Percentiles rank a stretch among this genome's conserved stretches.
Evolutionary conservation across 2,329 filamentous ascomycete genomes (phyloP).

Genomic region (Macrophomina phaseolina): DNA sequence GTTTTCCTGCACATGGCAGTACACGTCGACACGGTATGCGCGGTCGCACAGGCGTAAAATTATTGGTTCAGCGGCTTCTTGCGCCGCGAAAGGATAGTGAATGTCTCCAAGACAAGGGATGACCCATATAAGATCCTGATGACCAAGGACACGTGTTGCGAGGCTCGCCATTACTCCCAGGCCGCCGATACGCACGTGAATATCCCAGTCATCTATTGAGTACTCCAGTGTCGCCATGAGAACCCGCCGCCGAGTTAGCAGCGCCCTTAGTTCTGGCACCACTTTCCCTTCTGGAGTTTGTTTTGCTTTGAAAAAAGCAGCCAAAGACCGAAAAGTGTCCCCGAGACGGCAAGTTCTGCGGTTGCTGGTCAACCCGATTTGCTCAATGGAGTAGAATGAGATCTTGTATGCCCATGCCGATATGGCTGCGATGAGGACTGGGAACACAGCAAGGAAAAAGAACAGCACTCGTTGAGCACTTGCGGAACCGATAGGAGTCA

Average conservation of each 20-base stretch:
- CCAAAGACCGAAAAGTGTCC: background rate
- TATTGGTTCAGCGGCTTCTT: constrained; percentile 65
- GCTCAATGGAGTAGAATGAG: constrained; percentile 66
- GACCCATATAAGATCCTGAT: constrained; percentile 67
- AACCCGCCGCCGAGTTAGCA: background rate
- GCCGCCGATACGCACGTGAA: constrained; percentile 75
- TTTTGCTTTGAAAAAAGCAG: background rate
- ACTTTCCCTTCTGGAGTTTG: background rate
- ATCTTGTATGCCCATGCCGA: constrained; percentile 64
- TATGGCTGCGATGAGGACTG: constrained; percentile 55
- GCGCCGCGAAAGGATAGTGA: constrained; percentile 61
- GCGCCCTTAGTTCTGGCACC: constrained; percentile 39
- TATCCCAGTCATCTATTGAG: constrained; percentile 71
- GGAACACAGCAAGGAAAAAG: constrained; percentile 60
- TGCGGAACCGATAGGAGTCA: constrained; percentile 61
- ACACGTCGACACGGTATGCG: no score
- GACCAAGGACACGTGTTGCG: constrained; percentile 68
- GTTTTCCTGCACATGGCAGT: no score
- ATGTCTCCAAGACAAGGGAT: constrained; percentile 62
- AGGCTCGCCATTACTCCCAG: constrained; percentile 73
- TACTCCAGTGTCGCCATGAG: constrained; percentile 75
- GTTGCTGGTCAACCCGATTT: constrained; percentile 35
- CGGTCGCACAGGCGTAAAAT: constrained; percentile 28
- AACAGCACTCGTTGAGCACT: constrained; percentile 61
- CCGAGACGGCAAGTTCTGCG: constrained; percentile 45